Evolutionary conservation across 176 grass and related monocot genomes (phyloP), one percentile per base, ranked within the genome.

Genomic region (Eremochloa ophiuroides): DNA sequence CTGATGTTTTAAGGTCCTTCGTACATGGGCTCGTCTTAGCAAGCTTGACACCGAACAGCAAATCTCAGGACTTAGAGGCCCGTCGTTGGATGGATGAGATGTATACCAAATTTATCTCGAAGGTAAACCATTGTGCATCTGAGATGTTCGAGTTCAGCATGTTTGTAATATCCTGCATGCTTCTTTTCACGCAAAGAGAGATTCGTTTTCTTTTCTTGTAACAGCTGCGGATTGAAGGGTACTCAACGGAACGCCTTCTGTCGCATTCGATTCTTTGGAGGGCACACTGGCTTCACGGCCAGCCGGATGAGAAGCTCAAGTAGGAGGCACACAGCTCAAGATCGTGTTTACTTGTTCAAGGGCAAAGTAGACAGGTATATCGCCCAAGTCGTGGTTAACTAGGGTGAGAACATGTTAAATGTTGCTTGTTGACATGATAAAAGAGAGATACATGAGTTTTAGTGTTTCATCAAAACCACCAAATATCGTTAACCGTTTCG

Each of bases 231-330:
- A 71, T 53, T 25, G 46, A 82, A 66, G 92, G 92, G 30, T 98
- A 94, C 86, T 86, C 90, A 62, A 86, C 86, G 3, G 87, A 91
- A 43, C 83, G 92, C 15, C 95, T 98, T 82, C 80, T 95, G n/a
- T 94, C 90, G 0, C 84, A 80, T 72, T 94, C 95, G 7, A 93
- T 91, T 62, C 63, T 91, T 79, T 98, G 95, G 92, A 95, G 91
- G 47, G 92, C 88, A 81, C 80, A 89, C 55, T 98, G 95, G 95
- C 44, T 87, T 84, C 78, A 81, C 18, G 66, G 35, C 4, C 26
- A 73, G 16, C 29, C 22, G 29, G 73, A 91, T 74, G 79, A 88
- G 70, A 94, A 98, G 75, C 73, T 87, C 48, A 76, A 85, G 64
- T 92, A 90, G 87, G 44, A 75, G 51, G 48, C 15, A 40, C 22